Percentiles rank a stretch among this genome's conserved stretches.
phyloP scores from a whole-genome alignment of 2,329 filamentous ascomycete genomes.

The Didymella glomerata region DNA sequence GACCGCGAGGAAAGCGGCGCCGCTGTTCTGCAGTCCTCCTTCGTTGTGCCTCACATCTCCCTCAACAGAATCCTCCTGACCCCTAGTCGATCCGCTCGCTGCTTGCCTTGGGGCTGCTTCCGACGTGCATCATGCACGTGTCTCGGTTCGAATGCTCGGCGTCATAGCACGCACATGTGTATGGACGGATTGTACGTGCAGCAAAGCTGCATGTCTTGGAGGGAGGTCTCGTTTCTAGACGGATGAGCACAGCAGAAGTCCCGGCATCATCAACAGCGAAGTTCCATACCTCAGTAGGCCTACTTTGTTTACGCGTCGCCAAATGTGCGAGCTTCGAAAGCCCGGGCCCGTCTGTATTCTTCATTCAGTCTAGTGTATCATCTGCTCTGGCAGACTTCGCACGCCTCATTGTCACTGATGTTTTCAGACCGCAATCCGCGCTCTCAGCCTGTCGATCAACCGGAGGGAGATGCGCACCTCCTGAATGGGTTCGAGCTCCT shows the following conservation, averaged over 20 bases:
- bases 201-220: neutral
- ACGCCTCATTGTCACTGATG: neutral
- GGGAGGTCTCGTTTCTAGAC: neutral
- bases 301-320: neutral
- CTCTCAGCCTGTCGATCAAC: neutral
- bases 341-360: neutral
- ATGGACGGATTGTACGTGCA: neutral
- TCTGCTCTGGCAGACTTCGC: constrained; percentile 2
- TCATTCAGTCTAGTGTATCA: neutral
- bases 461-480: neutral
- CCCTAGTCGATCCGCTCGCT: neutral
- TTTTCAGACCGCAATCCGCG: neutral
- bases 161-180: neutral
- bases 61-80: neutral
- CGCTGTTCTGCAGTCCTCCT: neutral
- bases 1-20: neutral
- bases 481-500: neutral
- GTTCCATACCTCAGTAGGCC: neutral
- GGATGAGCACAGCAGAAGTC: neutral
- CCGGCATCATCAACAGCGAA: neutral
- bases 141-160: neutral
- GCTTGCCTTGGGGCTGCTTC: neutral
- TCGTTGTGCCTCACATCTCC: neutral
- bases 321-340: neutral
- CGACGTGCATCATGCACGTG: neutral